These are phyloP conservation scores for Diaporthe citriasiana DNA, from an alignment of 2,329 filamentous ascomycete genomes.

Conservation along the genomic window DNA sequence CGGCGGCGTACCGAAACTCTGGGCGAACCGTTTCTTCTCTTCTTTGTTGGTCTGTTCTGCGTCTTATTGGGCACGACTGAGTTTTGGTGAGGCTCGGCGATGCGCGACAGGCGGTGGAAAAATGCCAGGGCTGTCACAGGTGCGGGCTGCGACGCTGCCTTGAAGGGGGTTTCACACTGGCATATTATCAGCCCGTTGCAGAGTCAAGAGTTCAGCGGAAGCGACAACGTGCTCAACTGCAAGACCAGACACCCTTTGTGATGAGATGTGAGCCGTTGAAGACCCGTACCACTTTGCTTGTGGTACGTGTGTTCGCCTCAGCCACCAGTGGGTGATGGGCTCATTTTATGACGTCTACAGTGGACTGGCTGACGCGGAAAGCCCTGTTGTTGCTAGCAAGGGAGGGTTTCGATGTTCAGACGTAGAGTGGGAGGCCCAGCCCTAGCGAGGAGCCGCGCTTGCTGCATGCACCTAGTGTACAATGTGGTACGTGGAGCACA, in stretches of 20 bases:
- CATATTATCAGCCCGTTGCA: constrained; percentile 3
- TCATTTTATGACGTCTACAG: constrained; percentile 3
- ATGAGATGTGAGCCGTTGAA: constrained; percentile 4
- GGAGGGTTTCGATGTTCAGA: constrained; percentile 27
- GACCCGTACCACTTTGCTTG: neutral
- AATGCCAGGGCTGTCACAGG: constrained; percentile 19
- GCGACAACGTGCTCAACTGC: neutral
- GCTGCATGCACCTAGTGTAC: neutral
- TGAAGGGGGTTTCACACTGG: constrained; percentile 8
- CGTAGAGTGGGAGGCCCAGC: constrained; percentile 16
- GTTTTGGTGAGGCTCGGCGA: constrained; percentile 14
- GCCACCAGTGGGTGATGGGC: constrained; percentile 17
- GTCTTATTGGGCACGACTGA: constrained; percentile 20
- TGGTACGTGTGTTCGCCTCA: constrained; percentile 9
- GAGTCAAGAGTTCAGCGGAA: constrained; percentile 12
- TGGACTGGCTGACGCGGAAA: constrained; percentile 6
- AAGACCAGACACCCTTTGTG: neutral
- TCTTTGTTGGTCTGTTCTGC: constrained; percentile 8
- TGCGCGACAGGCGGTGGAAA: constrained; percentile 24
- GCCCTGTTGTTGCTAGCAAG: neutral
- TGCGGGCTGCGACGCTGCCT: constrained; percentile 21
- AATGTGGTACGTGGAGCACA: constrained; percentile 1
- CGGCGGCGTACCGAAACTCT: constrained; percentile 27
- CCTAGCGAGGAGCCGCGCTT: constrained; percentile 25
- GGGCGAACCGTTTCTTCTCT: constrained; percentile 3